Evolutionary conservation across 192 early-diverging fungal species (phyloP), one percentile per base, ranked within the genome.

Genomic region (Coemansia sp.): DNA sequence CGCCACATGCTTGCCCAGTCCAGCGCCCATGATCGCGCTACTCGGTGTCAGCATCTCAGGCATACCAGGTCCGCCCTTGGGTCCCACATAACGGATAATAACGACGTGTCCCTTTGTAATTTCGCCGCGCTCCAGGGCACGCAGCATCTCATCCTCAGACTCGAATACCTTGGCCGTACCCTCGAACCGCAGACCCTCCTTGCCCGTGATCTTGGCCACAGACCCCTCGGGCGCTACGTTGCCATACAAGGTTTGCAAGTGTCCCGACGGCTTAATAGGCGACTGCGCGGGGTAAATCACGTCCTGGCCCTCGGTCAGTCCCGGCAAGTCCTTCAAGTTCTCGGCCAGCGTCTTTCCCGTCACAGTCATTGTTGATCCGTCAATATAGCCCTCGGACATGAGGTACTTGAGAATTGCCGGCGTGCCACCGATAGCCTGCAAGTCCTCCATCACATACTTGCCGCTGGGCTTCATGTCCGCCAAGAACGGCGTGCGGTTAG

Each of bases 131-230:
- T 97, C 95, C 49, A 99, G 81, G 11, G 96, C 93, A 27, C 75
- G 79, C 71, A 99, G 83, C 93, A 99, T 96, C 33, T 92, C 93
- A 73, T 93, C 90, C 79, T 99, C 98, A 41, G 90, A 89, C 63
- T 99, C 94, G 74, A 90, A 99, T 31, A 96, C 95, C 65, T 90
- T 90, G 57, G 98, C 98, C 8, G 88, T 87, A 22, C 98, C 98
- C 44, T 83, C 77, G 74, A 99, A 99, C 55, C 73, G 52, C 12
- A 98, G 87, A 22, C 98, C 98, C 88, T 99, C 96, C 86, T 99
- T 99, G 62, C 98, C 98, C 12, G 98, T 99, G 86, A 99, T 99
- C 87, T 99, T 99, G 61, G 98, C 98, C 43, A 99, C 98, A 9
- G 92, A 92, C 11, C 96, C 97, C 67, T 94, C 91, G 43, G 98